Conservation (phyloP, 805 yeast genomes). For the Gaillardinia entomophila region DNA sequence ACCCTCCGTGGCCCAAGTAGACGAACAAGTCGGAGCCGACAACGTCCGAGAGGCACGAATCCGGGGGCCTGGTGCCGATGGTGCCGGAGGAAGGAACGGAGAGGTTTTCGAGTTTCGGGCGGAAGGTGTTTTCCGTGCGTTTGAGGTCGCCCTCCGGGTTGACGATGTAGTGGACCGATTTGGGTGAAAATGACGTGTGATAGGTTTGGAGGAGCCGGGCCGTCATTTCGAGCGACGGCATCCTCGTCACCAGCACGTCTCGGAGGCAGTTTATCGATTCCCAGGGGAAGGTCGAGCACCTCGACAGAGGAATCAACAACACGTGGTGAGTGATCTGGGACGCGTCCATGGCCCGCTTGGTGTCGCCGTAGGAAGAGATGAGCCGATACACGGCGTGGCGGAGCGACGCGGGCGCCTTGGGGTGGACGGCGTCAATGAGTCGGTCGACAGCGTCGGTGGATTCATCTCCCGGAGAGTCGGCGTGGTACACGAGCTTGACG, state of each 20-base stretch:
- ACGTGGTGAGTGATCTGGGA: conserved; percentile 41
- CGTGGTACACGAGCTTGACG: conserved; percentile 13
- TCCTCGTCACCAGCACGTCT: conserved; percentile 56
- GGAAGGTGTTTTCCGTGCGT: conserved; percentile 59
- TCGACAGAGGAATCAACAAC: conserved; percentile 62
- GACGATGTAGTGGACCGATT: conserved; percentile 46
- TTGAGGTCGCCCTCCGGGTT: conserved; percentile 79
- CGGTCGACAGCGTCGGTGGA: background rate
- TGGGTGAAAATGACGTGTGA: background rate
- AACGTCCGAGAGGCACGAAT: conserved; percentile 41
- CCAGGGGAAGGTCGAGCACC: conserved; percentile 81
- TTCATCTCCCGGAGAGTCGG: conserved; percentile 1
- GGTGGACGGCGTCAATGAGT: no score
- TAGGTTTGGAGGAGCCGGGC: conserved; percentile 24
- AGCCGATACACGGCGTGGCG: background rate
- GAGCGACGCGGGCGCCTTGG: no score
- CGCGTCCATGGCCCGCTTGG: background rate
- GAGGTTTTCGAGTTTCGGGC: conserved; percentile 40
- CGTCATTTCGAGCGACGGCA: conserved; percentile 58
- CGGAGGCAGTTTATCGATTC: conserved; percentile 64
- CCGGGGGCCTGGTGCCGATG: conserved; percentile 37
- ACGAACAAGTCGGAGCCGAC: conserved; percentile 44
- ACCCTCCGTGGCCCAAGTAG: conserved; percentile 95
- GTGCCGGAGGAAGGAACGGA: background rate
- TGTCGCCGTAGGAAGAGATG: background rate